A percentile compares a stretch with the other conserved stretches of the same genome.
These are phyloP conservation scores for Teratosphaeria destructans DNA, from an alignment of 2,329 filamentous ascomycete species.

Conservation along the genomic window DNA sequence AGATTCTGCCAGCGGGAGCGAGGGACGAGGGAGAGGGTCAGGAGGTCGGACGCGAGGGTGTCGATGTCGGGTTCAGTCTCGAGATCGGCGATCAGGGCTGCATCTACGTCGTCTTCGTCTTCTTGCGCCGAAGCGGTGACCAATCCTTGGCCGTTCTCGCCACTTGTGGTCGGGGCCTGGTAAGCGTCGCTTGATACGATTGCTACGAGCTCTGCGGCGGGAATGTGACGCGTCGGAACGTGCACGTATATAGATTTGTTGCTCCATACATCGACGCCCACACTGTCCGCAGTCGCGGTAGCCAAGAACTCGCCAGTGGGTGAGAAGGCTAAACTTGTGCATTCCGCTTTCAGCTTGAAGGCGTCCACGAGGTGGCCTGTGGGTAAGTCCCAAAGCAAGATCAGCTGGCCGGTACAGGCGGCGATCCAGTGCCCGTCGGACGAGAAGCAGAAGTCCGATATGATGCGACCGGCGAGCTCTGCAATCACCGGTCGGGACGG, in stretches of 20 bases:
- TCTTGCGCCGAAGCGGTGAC: slow-evolving; percentile 49
- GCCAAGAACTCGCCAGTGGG: slow-evolving; percentile 88
- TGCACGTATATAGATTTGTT: slow-evolving; percentile 88
- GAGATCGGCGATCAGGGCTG: slow-evolving; percentile 41
- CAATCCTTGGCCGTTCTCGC: slow-evolving; percentile 66
- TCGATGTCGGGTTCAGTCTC: slow-evolving; percentile 22
- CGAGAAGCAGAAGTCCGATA: slow-evolving; percentile 55
- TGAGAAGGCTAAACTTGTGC: slow-evolving; percentile 79
- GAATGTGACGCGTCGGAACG: slow-evolving; percentile 74
- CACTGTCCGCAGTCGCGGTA: slow-evolving; percentile 67
- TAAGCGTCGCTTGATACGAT: slow-evolving; percentile 37
- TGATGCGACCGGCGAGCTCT: slow-evolving; percentile 10
- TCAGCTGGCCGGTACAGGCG: slow-evolving; percentile 68
- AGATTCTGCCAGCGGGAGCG: slow-evolving; percentile 90
- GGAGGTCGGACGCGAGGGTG: slow-evolving; percentile 62
- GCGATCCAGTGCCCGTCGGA: slow-evolving; percentile 90
- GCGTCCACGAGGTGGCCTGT: slow-evolving; percentile 93
- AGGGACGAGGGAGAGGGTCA: slow-evolving; percentile 81
- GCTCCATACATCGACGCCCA: slow-evolving; percentile 92
- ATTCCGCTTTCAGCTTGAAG: slow-evolving; percentile 67
- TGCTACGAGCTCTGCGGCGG: slow-evolving; percentile 59
- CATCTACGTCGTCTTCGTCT: slow-evolving; percentile 44
- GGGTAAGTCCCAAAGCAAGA: slow-evolving; percentile 87
- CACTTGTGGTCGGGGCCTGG: slow-evolving; percentile 59
- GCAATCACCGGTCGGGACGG: slow-evolving; percentile 42